Conservation (phyloP, 139 green algal species). For the Chlamydomonas asymmetrica region DNA sequence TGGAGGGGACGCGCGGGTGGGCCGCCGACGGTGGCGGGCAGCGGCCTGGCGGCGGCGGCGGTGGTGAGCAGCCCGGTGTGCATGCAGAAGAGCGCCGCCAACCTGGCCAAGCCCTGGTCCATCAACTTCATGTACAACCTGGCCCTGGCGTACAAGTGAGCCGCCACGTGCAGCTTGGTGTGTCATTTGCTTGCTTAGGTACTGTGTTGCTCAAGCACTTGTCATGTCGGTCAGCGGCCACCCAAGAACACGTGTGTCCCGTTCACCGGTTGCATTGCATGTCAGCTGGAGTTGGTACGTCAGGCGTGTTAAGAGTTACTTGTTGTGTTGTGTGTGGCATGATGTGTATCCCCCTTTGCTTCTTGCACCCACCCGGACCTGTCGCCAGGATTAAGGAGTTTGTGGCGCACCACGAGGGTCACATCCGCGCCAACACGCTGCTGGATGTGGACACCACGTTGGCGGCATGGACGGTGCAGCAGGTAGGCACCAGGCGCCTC, state of each 20-base stretch:
- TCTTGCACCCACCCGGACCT: no score
- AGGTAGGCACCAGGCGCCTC: no score
- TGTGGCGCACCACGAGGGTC: conserved; percentile 36
- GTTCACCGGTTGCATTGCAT: no score
- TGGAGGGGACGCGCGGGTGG: no score
- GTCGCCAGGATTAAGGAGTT: conserved; percentile 47
- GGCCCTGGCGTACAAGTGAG: conserved; percentile 33
- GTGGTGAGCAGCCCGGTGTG: conserved; percentile 57
- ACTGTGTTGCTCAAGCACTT: no score
- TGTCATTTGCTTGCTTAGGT: background rate
- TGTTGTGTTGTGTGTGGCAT: no score
- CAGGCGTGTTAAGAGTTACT: no score
- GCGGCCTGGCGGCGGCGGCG: conserved; percentile 52
- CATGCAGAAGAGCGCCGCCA: conserved; percentile 33
- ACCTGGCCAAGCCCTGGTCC: conserved; percentile 35
- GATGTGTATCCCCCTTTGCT: no score
- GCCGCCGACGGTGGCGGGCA: conserved; percentile 26
- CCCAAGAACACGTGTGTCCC: no score
- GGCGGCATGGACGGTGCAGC: conserved; percentile 23
- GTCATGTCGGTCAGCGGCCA: no score
- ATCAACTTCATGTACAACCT: conserved; percentile 64
- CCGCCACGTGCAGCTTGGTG: background rate
- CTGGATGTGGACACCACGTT: conserved; percentile 38
- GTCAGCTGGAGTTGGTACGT: no score
- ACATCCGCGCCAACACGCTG: conserved; percentile 19